Conservation (phyloP, 2,329 filamentous ascomycete species). For the Aspergillus sp. region DNA sequence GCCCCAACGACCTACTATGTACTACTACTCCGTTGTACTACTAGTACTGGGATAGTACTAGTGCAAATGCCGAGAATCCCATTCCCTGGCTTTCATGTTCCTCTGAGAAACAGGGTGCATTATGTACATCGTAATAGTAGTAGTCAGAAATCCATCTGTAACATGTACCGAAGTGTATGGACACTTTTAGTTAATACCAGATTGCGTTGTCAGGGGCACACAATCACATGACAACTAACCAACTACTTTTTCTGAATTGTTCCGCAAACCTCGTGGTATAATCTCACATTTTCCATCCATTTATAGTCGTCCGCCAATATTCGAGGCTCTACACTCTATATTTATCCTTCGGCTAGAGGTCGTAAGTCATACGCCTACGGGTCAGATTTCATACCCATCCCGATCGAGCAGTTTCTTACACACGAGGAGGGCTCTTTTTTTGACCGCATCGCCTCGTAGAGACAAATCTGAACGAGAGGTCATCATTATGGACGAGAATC, state of each 20-base stretch:
- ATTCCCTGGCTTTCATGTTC: too few relatives aligned
- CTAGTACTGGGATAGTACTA: background rate
- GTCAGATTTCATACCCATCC: background rate
- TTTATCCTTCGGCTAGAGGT: background rate
- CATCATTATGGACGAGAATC: slow-evolving; percentile 21
- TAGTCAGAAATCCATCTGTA: too few relatives aligned
- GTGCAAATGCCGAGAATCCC: too few relatives aligned
- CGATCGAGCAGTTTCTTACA: background rate
- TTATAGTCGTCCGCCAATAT: background rate
- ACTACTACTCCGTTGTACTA: background rate
- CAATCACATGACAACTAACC: background rate
- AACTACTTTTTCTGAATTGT: background rate
- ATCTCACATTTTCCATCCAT: background rate
- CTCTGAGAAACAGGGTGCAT: too few relatives aligned
- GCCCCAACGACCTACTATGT: too few relatives aligned
- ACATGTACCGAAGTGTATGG: too few relatives aligned
- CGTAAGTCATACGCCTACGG: background rate
- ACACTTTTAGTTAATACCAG: too few relatives aligned
- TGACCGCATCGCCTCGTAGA: background rate
- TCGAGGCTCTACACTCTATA: background rate
- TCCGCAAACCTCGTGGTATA: background rate
- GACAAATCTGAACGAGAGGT: background rate
- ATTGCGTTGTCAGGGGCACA: too few relatives aligned
- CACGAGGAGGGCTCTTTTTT: background rate
- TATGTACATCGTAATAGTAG: too few relatives aligned